Evolutionary conservation across 768 basidiomycete species (phyloP).

Genomic region (Podaxis carcinomalis): DNA sequence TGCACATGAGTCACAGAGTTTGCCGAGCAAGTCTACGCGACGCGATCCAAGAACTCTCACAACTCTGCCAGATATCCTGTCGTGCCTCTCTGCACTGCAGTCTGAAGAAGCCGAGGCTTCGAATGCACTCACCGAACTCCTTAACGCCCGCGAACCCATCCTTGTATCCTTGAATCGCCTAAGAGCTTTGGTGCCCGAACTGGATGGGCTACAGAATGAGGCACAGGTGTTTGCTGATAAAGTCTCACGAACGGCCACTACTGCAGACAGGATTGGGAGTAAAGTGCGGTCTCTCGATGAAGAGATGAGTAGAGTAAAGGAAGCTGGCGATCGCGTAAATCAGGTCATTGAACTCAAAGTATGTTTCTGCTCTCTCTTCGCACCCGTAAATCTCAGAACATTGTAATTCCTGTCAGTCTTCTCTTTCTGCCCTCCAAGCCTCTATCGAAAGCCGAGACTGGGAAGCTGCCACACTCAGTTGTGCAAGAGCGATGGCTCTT

Average conservation of each 20-base stretch:
- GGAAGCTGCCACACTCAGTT: slow-evolving; percentile 92
- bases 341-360: slow-evolving; percentile 97
- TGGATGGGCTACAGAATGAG: slow-evolving; percentile 61
- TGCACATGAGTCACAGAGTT: background rate
- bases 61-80: slow-evolving; percentile 63
- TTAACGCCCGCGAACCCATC: slow-evolving; percentile 68
- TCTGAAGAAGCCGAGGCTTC: slow-evolving; percentile 77
- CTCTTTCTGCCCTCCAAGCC: slow-evolving; percentile 45
- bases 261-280: slow-evolving; percentile 87
- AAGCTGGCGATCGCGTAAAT: slow-evolving; percentile 86
- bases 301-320: slow-evolving; percentile 86
- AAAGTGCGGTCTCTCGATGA: slow-evolving; percentile 86
- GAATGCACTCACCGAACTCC: slow-evolving; percentile 61
- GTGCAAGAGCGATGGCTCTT: slow-evolving; percentile 85
- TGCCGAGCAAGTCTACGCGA: slow-evolving; percentile 1
- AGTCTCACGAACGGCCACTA: slow-evolving; percentile 71
- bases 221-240: slow-evolving; percentile 49
- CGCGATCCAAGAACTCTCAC: slow-evolving; percentile 46
- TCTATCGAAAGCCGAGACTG: slow-evolving; percentile 88
- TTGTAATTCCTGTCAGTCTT: slow-evolving; percentile 27
- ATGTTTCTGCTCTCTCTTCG: slow-evolving; percentile 3
- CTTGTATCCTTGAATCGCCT: slow-evolving; percentile 57
- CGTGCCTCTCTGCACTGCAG: slow-evolving; percentile 71
- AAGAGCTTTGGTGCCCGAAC: slow-evolving; percentile 51
- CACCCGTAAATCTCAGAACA: background rate